Conservation (phyloP, 2,329 filamentous ascomycete species). For the Fonsecaea pedrosoi region DNA sequence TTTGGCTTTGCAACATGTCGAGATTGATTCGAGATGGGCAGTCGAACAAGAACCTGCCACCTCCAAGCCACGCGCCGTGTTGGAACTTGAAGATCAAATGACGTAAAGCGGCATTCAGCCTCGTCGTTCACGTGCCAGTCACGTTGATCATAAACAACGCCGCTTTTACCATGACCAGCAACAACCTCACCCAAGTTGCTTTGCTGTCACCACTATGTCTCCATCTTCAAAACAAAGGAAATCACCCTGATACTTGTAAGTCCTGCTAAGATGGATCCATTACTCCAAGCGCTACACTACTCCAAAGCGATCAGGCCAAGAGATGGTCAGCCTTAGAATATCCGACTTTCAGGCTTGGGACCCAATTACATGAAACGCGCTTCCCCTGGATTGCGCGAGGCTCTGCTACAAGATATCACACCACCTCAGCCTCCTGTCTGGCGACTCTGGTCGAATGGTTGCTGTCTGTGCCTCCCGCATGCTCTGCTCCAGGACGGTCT, state of each 20-base stretch:
- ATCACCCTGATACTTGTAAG: neutral
- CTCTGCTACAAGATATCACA: constrained; percentile 2
- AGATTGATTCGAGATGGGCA: neutral
- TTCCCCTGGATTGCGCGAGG: constrained; percentile 1
- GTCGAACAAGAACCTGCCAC: constrained; percentile 5
- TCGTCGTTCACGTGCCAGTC: neutral
- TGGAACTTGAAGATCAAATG: neutral
- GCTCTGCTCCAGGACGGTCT: neutral
- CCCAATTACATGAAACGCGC: neutral
- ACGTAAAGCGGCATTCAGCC: constrained; percentile 8
- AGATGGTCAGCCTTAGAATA: neutral
- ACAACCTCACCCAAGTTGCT: neutral
- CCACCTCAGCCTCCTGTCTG: neutral
- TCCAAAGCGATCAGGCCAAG: neutral
- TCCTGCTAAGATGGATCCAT: neutral
- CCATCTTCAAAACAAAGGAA: neutral
- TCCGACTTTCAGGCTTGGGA: neutral
- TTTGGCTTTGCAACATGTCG: neutral
- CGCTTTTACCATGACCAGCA: neutral
- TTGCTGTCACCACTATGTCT: neutral
- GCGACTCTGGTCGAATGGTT: neutral
- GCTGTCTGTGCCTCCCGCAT: neutral
- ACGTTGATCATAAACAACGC: neutral
- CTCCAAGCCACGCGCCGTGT: neutral
- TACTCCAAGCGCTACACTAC: neutral